Evolutionary conservation across 1,284 basidiomycete genomes (phyloP), one percentile per base, ranked within the genome.

Genomic region (Ganoderma sp.): DNA sequence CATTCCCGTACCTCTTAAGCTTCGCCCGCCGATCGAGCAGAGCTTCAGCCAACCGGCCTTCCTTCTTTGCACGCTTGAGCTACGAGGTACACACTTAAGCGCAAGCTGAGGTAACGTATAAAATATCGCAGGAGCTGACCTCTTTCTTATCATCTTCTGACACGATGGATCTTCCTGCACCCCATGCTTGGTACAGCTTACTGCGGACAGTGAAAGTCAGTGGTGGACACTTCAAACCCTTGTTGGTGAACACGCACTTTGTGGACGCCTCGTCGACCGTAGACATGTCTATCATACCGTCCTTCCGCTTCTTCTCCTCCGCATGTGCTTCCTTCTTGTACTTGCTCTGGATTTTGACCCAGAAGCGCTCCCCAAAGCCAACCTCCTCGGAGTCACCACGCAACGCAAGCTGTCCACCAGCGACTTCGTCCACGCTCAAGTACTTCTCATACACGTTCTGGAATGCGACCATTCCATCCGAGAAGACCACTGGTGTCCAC

Each of bases 311-410:
- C 82, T 88, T 91, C 78, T 92, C 90, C 78, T 94, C 92, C 71
- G 94, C 89, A 60, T 91, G 84, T 5, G 93, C 94, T 78, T 97
- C 95, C 75, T 88, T 87, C 81, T 96, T 92, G 81, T 93, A 97
- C 78, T 95, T 94, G 79, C 87, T 89, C 82, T 98, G 96, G 60
- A 97, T 91, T 81, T 96, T 96, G 66, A 97, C 88, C 86, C 89
- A 91, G 78, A 96, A 95, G 15, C 90, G 84, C 76, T 97, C 95
- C 52, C 84, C 83, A 73, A 94, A 94, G 5, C 92, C 94, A 19
- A 92, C 87, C 70, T 88, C 87, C 61, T 96, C 93, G 69, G 89
- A 91, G 76, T 97, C 95, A 15, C 91, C 94, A 63, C 96, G 84
- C 25, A 98, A 80, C 69, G 91, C 86, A 58, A 95, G 77, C 64